Percentiles rank a stretch among this genome's conserved stretches.
These are phyloP conservation scores for Benincasa hispida DNA, from an alignment of 306 rosid species.

Conservation along the genomic window DNA sequence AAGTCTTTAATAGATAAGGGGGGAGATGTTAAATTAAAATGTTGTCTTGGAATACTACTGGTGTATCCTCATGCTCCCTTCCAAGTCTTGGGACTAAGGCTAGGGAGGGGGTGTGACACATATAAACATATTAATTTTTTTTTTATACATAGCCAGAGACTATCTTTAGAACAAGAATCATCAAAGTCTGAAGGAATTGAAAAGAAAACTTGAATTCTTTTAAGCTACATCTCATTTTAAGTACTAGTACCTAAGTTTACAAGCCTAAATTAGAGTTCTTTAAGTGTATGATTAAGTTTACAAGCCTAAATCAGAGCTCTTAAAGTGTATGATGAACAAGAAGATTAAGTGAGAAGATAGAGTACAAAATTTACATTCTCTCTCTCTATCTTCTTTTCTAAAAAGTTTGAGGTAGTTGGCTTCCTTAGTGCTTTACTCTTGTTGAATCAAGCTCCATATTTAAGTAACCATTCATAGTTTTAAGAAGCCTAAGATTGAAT, in stretches of 20 bases:
- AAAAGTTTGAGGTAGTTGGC: background rate
- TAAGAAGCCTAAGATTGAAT: background rate
- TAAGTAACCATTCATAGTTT: background rate
- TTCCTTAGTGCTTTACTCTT: background rate
- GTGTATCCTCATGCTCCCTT: no score
- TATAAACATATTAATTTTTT: no score
- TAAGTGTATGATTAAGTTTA: no score
- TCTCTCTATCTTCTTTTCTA: background rate
- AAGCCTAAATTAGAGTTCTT: no score
- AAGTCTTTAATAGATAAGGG: no score
- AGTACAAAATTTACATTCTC: background rate
- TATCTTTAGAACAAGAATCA: background rate
- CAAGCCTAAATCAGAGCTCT: background rate
- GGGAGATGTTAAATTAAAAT: no score
- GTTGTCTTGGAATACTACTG: no score
- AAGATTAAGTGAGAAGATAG: background rate
- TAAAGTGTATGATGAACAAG: background rate
- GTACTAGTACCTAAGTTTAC: background rate
- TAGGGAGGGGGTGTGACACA: no score
- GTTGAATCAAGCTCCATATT: background rate
- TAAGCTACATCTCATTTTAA: background rate
- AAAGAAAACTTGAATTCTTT: background rate
- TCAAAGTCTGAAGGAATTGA: background rate
- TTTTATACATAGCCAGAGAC: background rate
- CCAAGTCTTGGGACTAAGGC: no score